These are phyloP conservation scores for Ceratobasidium sp. DNA, from an alignment of 1,284 basidiomycete species.

Conservation along the genomic window DNA sequence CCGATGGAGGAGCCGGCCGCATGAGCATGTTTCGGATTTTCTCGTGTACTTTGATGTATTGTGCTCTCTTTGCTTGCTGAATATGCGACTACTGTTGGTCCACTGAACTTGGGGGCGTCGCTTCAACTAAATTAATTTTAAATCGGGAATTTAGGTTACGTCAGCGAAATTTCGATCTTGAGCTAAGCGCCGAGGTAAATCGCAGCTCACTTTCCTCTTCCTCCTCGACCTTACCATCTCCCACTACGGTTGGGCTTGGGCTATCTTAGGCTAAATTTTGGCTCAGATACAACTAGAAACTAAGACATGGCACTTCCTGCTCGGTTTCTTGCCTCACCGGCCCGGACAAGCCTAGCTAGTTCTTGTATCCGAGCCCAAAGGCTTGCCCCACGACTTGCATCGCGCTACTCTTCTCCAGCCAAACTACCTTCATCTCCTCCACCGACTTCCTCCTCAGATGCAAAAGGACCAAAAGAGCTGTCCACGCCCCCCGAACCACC, in stretches of 20 bases:
- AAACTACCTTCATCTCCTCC: not conserved
- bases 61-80: slow-evolving; percentile 17
- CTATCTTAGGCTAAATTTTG: not conserved
- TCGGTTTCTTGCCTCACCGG: not conserved
- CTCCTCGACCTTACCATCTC: not conserved
- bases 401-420: slow-evolving; percentile 10
- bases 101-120: not conserved
- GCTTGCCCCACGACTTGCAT: slow-evolving; percentile 15
- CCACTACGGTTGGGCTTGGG: not conserved
- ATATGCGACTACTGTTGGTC: slow-evolving; percentile 13
- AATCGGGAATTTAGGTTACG: not conserved
- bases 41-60: slow-evolving; percentile 33
- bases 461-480: slow-evolving; percentile 21
- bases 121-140: not conserved
- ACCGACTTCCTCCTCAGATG: not conserved
- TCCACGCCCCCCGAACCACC: slow-evolving; percentile 30
- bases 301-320: not conserved
- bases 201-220: not conserved
- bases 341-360: not conserved
- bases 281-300: not conserved
- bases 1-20: slow-evolving; percentile 16
- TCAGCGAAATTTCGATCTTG: slow-evolving; percentile 33
- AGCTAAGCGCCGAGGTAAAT: not conserved
- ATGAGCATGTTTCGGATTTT: slow-evolving; percentile 6
- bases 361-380: not conserved